Conservation (phyloP, 2,329 filamentous ascomycete species). For the Cordyceps tenuipes region DNA sequence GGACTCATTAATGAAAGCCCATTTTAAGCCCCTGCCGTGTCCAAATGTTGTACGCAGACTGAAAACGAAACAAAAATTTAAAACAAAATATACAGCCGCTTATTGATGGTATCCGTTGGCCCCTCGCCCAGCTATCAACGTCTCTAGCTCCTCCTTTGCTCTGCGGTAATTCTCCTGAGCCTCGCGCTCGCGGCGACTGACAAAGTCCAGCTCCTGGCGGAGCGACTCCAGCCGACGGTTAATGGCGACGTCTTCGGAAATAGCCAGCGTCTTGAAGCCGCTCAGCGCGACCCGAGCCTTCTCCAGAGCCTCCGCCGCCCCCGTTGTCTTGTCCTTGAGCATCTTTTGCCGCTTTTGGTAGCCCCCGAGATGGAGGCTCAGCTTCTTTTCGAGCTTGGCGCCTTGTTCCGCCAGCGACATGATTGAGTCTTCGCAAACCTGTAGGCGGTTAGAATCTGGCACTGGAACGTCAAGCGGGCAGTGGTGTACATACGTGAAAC, state of each 20-base stretch:
- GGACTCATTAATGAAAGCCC: background rate
- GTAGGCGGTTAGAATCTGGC: constrained; percentile 15
- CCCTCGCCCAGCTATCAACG: constrained; percentile 31
- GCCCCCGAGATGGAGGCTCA: constrained; percentile 77
- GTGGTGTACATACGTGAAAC: constrained; percentile 55
- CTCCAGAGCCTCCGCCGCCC: constrained; percentile 65
- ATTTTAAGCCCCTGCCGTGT: background rate
- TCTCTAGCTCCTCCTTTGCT: constrained; percentile 68
- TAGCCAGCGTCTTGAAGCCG: constrained; percentile 65
- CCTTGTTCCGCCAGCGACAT: constrained; percentile 67
- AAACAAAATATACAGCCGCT: constrained; percentile 1
- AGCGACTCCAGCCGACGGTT: constrained; percentile 62
- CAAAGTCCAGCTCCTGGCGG: constrained; percentile 73
- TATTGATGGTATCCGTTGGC: constrained; percentile 8
- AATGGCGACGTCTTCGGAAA: constrained; percentile 72
- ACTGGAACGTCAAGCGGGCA: background rate
- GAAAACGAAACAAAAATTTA: background rate
- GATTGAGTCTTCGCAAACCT: constrained; percentile 67
- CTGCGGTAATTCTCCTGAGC: constrained; percentile 78
- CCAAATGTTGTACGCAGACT: background rate
- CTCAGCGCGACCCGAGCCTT: constrained; percentile 65
- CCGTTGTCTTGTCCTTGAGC: constrained; percentile 68
- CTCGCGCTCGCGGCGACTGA: constrained; percentile 76
- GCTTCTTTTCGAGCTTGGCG: constrained; percentile 87
- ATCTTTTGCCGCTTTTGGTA: constrained; percentile 81